Base-by-base conservation (phyloP, 805 yeast species). In the Spathaspora boniae region DNA sequence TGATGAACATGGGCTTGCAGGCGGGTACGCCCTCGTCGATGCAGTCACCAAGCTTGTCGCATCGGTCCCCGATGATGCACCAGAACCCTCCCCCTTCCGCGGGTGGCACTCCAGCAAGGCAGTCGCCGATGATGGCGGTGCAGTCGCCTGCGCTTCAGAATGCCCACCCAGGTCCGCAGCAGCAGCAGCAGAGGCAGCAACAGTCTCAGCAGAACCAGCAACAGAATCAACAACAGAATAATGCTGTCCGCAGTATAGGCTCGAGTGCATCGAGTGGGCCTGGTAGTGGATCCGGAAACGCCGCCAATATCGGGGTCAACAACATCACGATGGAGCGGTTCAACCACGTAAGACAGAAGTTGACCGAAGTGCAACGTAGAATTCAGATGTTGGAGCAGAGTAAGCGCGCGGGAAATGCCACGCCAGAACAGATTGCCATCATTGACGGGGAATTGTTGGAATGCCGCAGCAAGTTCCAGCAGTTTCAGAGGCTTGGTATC, bases 381-480 rank as follows among this genome's bases (percentile, higher is more conserved):
- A 58, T 79, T 42, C 69, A 68, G 11, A 61, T 68, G n/a, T 62
- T 79, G 29, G 76, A 73, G 36, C 66, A 67, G 6, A 66, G 70
- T 25, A 74, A 73, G 41, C 60, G 57, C 14, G 65, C 70, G 15
- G 65, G 68, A 8, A 61, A 58, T 19, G 45, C 74, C 15, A 55
- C 74, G 4, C 68, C 73, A 2, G 77, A 70, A 5, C 72, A 70
- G 34, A 38, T 68, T 25, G 54, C 65, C 4, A 62, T 62, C 27
- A 58, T 72, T n/a, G 63, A 65, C 9, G 68, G 65, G 34, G 78
- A 77, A 48, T 74, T 78, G 42, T 58, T 60, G 14, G 72, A 72
- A 25, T 50, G 74, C 44, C 70, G 62, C 38, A 59, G 56, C 23
- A 70, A 74, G 37, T 68, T 68, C 43, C 67, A 69, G 16, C 72